phyloP scores from a whole-genome alignment of 202 grass and related monocot species.

The Zoysia matrella region DNA sequence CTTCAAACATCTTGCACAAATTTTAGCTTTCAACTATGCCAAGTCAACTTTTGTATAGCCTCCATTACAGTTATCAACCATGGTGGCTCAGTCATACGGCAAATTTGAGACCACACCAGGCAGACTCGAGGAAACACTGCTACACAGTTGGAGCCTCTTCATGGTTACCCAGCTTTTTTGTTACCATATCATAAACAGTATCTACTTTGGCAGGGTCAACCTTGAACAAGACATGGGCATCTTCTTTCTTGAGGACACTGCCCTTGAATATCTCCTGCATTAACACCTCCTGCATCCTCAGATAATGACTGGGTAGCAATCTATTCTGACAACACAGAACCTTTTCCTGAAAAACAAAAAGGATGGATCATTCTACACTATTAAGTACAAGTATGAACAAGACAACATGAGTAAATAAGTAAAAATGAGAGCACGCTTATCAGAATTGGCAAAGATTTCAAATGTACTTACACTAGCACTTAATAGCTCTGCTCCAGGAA shows the following conservation, averaged over 20 bases:
- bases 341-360: slow-evolving; percentile 68
- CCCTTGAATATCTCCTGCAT: slow-evolving; percentile 89
- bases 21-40: slow-evolving; percentile 31
- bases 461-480: slow-evolving; percentile 70
- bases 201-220: slow-evolving; percentile 85
- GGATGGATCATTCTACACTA: background rate
- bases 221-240: slow-evolving; percentile 83
- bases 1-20: slow-evolving; percentile 35
- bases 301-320: slow-evolving; percentile 78
- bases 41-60: slow-evolving; percentile 28
- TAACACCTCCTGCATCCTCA: slow-evolving; percentile 88
- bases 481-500: slow-evolving; percentile 85
- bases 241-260: slow-evolving; percentile 76
- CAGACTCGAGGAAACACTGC: slow-evolving; percentile 27
- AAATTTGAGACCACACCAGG: slow-evolving; percentile 20
- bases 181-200: slow-evolving; percentile 83
- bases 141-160: slow-evolving; percentile 59
- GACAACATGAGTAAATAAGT: slow-evolving; percentile 9
- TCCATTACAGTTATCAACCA: background rate
- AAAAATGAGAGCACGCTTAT: background rate
- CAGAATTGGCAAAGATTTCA: slow-evolving; percentile 13
- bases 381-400: slow-evolving; percentile 18
- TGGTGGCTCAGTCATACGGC: background rate
- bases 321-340: slow-evolving; percentile 76
- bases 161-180: slow-evolving; percentile 78